These are phyloP conservation scores for Kazachstania africana DNA, from an alignment of 805 yeast species.

Conservation along the genomic window DNA sequence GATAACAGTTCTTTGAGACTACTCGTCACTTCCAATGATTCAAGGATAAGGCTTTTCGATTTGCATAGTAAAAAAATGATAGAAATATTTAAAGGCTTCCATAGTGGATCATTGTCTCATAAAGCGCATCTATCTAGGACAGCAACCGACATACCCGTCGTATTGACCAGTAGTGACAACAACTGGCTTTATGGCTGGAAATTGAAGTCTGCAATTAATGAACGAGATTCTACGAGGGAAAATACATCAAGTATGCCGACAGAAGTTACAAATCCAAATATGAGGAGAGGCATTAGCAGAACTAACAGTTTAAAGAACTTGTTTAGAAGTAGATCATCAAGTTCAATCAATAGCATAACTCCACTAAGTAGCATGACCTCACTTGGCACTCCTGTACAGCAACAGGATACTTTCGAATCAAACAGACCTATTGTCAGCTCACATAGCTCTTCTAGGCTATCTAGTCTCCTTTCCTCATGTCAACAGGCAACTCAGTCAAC, in stretches of 20 bases:
- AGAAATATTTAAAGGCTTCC: constrained; percentile 60
- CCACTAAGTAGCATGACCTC: background rate
- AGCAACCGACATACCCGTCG: constrained; percentile 13
- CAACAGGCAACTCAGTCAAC: background rate
- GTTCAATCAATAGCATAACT: constrained; percentile 2
- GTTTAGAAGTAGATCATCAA: constrained; percentile 5
- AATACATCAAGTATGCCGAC: constrained; percentile 4
- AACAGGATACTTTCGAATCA: background rate
- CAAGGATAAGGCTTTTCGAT: constrained; percentile 59
- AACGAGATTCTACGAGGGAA: too few relatives aligned
- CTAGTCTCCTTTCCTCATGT: constrained; percentile 1
- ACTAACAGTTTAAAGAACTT: constrained; percentile 1
- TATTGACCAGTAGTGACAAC: constrained; percentile 76
- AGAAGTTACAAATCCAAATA: background rate
- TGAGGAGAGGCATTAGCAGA: constrained; percentile 7
- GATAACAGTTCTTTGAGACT: constrained; percentile 29
- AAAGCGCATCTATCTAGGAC: constrained; percentile 32
- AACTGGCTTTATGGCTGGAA: constrained; percentile 81
- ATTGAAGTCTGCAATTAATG: too few relatives aligned
- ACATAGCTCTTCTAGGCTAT: background rate
- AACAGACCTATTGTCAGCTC: background rate
- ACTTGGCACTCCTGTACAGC: too few relatives aligned
- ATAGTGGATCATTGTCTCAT: constrained; percentile 60
- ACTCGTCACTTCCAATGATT: constrained; percentile 72
- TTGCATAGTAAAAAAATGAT: constrained; percentile 41